A percentile compares a stretch with the other conserved stretches of the same genome.
Evolutionary conservation across 1,139 yeast genomes (phyloP).

Genomic region (Yamadazyma taylorii): DNA sequence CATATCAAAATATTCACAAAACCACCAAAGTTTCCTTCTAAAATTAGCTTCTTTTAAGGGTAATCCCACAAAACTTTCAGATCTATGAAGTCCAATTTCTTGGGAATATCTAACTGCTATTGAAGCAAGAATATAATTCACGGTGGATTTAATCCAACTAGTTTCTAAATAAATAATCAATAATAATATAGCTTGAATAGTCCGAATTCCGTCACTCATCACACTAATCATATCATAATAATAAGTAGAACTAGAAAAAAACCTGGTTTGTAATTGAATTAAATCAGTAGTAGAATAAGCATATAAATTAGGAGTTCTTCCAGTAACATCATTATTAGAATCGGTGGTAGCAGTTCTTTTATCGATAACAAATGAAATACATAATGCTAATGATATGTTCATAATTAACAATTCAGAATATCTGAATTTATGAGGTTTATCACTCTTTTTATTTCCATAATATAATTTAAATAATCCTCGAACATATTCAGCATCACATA

Average conservation of each 20-base stretch:
- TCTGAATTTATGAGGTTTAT: conserved; percentile 17
- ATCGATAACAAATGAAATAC: conserved; percentile 25
- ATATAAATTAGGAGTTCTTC: conserved; percentile 9
- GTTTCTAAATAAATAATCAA: conserved; percentile 47
- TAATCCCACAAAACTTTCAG: conserved; percentile 46
- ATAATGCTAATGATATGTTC: conserved; percentile 30
- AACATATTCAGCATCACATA: conserved; percentile 19
- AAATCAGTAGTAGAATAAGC: conserved; percentile 15
- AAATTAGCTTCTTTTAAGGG: conserved; percentile 35
- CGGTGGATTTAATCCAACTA: conserved; percentile 41
- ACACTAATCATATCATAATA: conserved; percentile 50
- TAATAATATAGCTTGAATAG: conserved; percentile 50
- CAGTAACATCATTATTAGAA: conserved; percentile 2
- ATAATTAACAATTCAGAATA: conserved; percentile 35
- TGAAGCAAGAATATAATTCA: conserved; percentile 45
- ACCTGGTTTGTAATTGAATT: conserved; percentile 23
- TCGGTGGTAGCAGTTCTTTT: conserved; percentile 9
- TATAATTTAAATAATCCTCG: conserved; percentile 23
- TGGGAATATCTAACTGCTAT: conserved; percentile 61
- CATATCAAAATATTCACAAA: conserved; percentile 53
- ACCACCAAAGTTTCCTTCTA: conserved; percentile 55
- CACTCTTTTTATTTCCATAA: conserved; percentile 14
- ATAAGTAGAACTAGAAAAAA: conserved; percentile 39
- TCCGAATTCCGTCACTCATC: conserved; percentile 49
- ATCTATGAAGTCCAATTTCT: conserved; percentile 65